Evolutionary conservation across 768 basidiomycete genomes (phyloP).

Genomic region (Multifurca ochricompacta): DNA sequence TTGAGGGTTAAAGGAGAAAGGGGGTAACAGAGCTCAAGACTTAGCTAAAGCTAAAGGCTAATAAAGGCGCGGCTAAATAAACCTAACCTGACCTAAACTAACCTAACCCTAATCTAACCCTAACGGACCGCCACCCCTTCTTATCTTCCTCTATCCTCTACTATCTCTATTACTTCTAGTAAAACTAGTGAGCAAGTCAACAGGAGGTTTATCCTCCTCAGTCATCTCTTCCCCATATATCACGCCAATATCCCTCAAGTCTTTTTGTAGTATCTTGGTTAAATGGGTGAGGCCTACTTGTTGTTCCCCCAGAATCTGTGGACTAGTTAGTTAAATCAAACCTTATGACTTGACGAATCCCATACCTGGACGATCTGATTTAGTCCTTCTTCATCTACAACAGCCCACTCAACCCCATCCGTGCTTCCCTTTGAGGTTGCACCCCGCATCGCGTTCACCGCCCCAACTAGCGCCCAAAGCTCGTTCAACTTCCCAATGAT

Average conservation of each 20-base stretch:
- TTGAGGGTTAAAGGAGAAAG: not conserved
- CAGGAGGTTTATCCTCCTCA: not conserved
- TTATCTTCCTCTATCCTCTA: too few relatives aligned
- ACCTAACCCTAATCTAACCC: not conserved
- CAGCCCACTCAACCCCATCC: constrained; percentile 61
- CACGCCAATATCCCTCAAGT: constrained; percentile 33
- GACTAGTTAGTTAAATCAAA: not conserved
- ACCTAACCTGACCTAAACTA: not conserved
- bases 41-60: not conserved
- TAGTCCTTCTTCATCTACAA: constrained; percentile 83
- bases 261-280: constrained; percentile 64
- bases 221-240: constrained; percentile 21
- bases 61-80: not conserved
- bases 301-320: constrained; percentile 65
- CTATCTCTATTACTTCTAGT: not conserved
- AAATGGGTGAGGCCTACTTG: constrained; percentile 76
- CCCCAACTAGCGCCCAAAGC: constrained; percentile 77
- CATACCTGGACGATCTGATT: constrained; percentile 65
- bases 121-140: too few relatives aligned
- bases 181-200: constrained; percentile 10
- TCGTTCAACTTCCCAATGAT: constrained; percentile 72
- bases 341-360: constrained; percentile 8
- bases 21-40: too few relatives aligned
- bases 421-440: constrained; percentile 35
- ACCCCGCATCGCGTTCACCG: constrained; percentile 53